Conservation (phyloP, 2,329 filamentous ascomycete species). For the Incumbomyces delicatus region DNA sequence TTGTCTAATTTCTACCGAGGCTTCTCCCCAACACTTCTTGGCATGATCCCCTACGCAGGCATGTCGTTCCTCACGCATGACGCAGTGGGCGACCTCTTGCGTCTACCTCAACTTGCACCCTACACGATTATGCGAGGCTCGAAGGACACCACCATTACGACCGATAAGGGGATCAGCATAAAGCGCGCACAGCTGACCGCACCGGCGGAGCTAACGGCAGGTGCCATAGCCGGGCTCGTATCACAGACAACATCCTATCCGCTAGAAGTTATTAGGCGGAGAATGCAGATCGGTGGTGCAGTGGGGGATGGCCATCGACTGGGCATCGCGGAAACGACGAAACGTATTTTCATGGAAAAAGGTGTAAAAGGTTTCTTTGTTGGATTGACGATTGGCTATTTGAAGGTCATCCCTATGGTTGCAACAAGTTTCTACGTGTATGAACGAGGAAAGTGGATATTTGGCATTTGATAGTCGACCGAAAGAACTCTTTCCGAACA, state of each 20-base stretch:
- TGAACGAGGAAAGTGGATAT: slow-evolving; percentile 52
- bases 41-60: slow-evolving; percentile 95
- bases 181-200: slow-evolving; percentile 63
- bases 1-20: slow-evolving; percentile 90
- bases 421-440: slow-evolving; percentile 64
- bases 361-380: slow-evolving; percentile 82
- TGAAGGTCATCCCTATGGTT: slow-evolving; percentile 84
- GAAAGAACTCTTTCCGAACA: too few relatives aligned
- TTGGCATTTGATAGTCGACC: slow-evolving; percentile 44
- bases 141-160: slow-evolving; percentile 14
- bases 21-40: slow-evolving; percentile 78
- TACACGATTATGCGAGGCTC: slow-evolving; percentile 47
- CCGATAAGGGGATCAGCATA: slow-evolving; percentile 21
- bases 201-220: slow-evolving; percentile 77
- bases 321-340: slow-evolving; percentile 67
- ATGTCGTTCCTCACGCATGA: slow-evolving; percentile 95
- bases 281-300: slow-evolving; percentile 94
- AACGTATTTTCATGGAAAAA: slow-evolving; percentile 62
- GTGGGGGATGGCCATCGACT: slow-evolving; percentile 80
- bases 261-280: slow-evolving; percentile 77
- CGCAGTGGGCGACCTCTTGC: slow-evolving; percentile 73
- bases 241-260: slow-evolving; percentile 91
- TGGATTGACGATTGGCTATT: slow-evolving; percentile 85
- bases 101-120: slow-evolving; percentile 53
- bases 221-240: slow-evolving; percentile 76